These are phyloP conservation scores for Isatis tinctoria DNA, from an alignment of 345 rosid genomes.

Conservation along the genomic window DNA sequence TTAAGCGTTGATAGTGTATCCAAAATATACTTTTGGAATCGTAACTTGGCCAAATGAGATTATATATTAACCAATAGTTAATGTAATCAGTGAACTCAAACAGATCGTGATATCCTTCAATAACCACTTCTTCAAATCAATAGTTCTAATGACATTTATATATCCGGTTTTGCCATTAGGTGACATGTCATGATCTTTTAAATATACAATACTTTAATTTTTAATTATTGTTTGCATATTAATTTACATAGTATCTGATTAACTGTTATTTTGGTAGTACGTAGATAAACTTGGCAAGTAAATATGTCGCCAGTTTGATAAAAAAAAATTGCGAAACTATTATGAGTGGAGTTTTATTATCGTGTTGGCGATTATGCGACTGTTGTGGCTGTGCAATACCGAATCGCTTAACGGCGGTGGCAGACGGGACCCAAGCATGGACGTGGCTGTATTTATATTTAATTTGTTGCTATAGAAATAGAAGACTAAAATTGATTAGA, in stretches of 20 bases:
- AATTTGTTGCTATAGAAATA: background rate
- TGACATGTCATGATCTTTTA: too few relatives aligned
- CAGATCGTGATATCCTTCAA: background rate
- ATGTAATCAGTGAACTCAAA: background rate
- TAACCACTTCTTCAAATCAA: background rate
- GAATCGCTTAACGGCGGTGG: background rate
- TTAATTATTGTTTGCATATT: background rate
- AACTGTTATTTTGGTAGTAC: background rate
- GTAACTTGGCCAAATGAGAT: background rate
- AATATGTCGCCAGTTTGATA: background rate
- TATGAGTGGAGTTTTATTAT: too few relatives aligned
- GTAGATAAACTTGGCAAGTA: background rate
- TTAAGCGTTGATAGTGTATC: background rate
- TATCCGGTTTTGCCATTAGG: too few relatives aligned
- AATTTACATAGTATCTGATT: background rate
- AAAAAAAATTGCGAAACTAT: background rate
- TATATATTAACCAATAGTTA: background rate
- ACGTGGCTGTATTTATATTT: background rate
- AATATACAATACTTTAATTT: background rate
- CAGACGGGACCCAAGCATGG: constrained; percentile 3
- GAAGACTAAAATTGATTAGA: background rate
- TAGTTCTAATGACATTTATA: background rate
- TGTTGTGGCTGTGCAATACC: background rate
- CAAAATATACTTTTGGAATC: background rate
- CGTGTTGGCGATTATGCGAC: too few relatives aligned